These are phyloP conservation scores for Starmera amethionina DNA, from an alignment of 805 yeast species.

Conservation along the genomic window DNA sequence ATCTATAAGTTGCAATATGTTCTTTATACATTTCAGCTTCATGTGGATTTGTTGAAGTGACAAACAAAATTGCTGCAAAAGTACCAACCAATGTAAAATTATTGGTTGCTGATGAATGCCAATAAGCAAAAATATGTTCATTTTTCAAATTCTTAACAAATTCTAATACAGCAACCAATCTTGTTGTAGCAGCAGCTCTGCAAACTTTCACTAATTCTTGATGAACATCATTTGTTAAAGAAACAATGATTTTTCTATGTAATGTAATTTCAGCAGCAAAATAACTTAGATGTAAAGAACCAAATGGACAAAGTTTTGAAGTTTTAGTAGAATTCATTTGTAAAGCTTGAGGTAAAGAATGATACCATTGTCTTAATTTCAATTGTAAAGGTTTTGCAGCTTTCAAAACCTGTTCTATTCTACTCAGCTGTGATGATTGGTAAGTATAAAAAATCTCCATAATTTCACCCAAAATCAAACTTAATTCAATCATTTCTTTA, in stretches of 20 bases:
- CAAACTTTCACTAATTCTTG: constrained; percentile 56
- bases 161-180: constrained; percentile 75
- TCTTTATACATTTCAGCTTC: constrained; percentile 59
- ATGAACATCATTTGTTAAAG: constrained; percentile 35
- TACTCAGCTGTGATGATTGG: constrained; percentile 45
- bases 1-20: constrained; percentile 65
- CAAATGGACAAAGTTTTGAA: constrained; percentile 60
- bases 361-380: constrained; percentile 67
- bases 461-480: constrained; percentile 63
- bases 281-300: constrained; percentile 74
- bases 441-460: constrained; percentile 64
- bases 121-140: constrained; percentile 79
- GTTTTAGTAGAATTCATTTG: constrained; percentile 55
- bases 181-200: constrained; percentile 74
- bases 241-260: constrained; percentile 66
- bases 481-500: constrained; percentile 54
- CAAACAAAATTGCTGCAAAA: constrained; percentile 73
- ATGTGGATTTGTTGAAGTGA: constrained; percentile 51
- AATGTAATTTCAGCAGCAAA: constrained; percentile 84
- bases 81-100: constrained; percentile 79
- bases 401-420: constrained; percentile 59
- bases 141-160: constrained; percentile 66
- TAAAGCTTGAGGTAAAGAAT: constrained; percentile 51
- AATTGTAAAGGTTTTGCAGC: constrained; percentile 77
- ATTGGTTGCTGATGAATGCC: constrained; percentile 78